These are phyloP conservation scores for Trametes meyenii DNA, from an alignment of 768 basidiomycete genomes.

Conservation along the genomic window DNA sequence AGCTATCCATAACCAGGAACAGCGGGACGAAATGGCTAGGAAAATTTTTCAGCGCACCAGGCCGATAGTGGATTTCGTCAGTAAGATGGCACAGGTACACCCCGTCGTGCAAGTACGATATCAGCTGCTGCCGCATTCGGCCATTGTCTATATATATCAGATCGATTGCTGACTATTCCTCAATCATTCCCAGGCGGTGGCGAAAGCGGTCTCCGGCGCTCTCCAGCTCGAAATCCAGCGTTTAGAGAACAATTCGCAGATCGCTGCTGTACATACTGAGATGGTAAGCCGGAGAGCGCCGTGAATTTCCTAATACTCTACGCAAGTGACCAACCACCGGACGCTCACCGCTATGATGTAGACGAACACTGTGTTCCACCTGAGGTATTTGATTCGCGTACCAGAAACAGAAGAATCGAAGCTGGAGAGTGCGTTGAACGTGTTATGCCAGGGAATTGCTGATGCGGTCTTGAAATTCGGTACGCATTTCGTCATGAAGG, in stretches of 20 bases:
- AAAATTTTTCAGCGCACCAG: not conserved
- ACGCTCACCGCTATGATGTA: not conserved
- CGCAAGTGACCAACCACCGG: too few relatives aligned
- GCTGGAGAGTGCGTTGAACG: not conserved
- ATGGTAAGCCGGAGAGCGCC: not conserved
- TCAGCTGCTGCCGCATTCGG: too few relatives aligned
- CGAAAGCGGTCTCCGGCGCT: not conserved
- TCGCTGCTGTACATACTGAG: not conserved
- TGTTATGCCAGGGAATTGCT: not conserved
- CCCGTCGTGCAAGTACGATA: not conserved
- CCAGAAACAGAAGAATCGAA: too few relatives aligned
- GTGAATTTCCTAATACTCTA: not conserved
- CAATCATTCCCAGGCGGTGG: not conserved
- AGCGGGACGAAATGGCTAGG: not conserved
- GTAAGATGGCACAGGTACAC: not conserved
- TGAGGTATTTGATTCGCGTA: not conserved
- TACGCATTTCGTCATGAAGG: not conserved
- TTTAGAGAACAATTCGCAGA: not conserved
- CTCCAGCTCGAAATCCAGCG: not conserved
- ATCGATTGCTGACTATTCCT: not conserved
- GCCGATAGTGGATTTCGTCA: not conserved
- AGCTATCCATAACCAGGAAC: not conserved
- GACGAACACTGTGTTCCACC: conserved; percentile 4
- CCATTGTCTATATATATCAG: not conserved
- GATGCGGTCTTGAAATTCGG: not conserved